phyloP scores from a whole-genome alignment of 768 basidiomycete genomes.

The Lanmaoa rubissima region DNA sequence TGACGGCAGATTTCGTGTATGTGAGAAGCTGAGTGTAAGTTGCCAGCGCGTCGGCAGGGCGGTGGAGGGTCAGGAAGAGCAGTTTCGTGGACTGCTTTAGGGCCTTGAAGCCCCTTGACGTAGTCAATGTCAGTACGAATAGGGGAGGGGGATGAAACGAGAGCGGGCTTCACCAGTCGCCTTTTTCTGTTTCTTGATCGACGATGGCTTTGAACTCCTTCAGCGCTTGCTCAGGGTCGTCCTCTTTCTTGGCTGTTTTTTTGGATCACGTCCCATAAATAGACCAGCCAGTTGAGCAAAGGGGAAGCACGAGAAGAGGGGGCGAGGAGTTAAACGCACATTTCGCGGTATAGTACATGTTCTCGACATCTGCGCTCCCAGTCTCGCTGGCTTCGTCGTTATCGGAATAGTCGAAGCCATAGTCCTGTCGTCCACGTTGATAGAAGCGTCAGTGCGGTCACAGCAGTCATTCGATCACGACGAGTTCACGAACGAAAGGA shows the following conservation, averaged over 20 bases:
- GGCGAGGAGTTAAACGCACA: slow-evolving; percentile 47
- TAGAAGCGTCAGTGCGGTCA: slow-evolving; percentile 2
- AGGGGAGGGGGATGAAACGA: not conserved
- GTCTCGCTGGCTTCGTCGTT: slow-evolving; percentile 79
- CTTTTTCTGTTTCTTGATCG: slow-evolving; percentile 86
- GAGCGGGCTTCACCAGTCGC: slow-evolving; percentile 72
- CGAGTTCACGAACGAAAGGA: slow-evolving; percentile 1
- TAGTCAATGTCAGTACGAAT: not conserved
- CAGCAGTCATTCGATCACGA: not conserved
- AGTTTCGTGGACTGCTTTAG: slow-evolving; percentile 97
- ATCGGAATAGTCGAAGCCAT: slow-evolving; percentile 96
- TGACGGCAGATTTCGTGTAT: slow-evolving; percentile 95
- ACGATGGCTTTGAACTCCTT: slow-evolving; percentile 89
- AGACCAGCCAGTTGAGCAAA: not conserved
- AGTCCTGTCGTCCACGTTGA: slow-evolving; percentile 56
- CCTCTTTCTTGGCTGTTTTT: slow-evolving; percentile 82
- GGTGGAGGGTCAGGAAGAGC: slow-evolving; percentile 73
- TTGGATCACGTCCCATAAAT: not conserved
- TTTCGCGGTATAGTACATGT: slow-evolving; percentile 98
- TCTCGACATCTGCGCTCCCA: slow-evolving; percentile 88
- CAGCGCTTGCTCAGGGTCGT: slow-evolving; percentile 87
- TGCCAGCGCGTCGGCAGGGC: slow-evolving; percentile 80
- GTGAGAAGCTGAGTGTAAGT: slow-evolving; percentile 85
- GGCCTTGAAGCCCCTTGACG: slow-evolving; percentile 93
- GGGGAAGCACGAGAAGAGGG: not conserved